A percentile compares a stretch with the other conserved stretches of the same genome.
phyloP scores from a whole-genome alignment of 345 rosid species.

The Corchorus capsularis region DNA sequence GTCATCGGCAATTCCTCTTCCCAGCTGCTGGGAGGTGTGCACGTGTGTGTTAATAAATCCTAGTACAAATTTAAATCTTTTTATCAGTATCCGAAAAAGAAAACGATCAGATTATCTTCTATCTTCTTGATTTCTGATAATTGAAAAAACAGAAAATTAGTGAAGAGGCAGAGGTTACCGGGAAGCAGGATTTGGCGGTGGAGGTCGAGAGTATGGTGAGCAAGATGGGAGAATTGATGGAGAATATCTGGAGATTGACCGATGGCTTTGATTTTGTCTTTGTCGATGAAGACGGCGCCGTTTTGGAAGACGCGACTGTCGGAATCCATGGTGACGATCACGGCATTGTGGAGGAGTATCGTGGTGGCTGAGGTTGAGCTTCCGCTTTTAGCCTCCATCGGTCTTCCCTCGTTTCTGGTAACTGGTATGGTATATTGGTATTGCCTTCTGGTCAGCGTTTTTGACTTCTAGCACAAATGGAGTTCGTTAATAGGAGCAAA shows the following conservation, averaged over 20 bases:
- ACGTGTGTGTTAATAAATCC: slow-evolving; percentile 73
- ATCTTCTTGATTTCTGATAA: not conserved
- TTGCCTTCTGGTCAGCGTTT: too few relatives aligned
- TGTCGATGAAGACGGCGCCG: slow-evolving; percentile 50
- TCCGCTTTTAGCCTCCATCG: slow-evolving; percentile 32
- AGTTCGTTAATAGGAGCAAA: too few relatives aligned
- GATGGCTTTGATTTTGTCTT: slow-evolving; percentile 54
- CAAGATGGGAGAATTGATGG: slow-evolving; percentile 34
- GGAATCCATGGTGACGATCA: slow-evolving; percentile 57
- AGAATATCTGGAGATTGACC: slow-evolving; percentile 56
- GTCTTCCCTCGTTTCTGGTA: not conserved
- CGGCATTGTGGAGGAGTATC: slow-evolving; percentile 53
- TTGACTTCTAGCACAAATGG: too few relatives aligned
- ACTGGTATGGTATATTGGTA: too few relatives aligned
- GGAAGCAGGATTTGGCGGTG: slow-evolving; percentile 61
- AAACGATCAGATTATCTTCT: not conserved
- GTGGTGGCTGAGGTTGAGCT: slow-evolving; percentile 18
- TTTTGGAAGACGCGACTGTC: slow-evolving; percentile 43
- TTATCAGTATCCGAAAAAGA: not conserved
- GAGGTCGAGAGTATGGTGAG: slow-evolving; percentile 50
- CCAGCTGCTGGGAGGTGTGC: slow-evolving; percentile 74
- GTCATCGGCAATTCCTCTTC: slow-evolving; percentile 70
- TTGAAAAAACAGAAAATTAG: not conserved
- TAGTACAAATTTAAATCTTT: too few relatives aligned
- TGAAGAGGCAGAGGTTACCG: slow-evolving; percentile 27